Evolutionary conservation across 495 filamentous ascomycete species (phyloP).

Genomic region (Chaetomium cochliodes): DNA sequence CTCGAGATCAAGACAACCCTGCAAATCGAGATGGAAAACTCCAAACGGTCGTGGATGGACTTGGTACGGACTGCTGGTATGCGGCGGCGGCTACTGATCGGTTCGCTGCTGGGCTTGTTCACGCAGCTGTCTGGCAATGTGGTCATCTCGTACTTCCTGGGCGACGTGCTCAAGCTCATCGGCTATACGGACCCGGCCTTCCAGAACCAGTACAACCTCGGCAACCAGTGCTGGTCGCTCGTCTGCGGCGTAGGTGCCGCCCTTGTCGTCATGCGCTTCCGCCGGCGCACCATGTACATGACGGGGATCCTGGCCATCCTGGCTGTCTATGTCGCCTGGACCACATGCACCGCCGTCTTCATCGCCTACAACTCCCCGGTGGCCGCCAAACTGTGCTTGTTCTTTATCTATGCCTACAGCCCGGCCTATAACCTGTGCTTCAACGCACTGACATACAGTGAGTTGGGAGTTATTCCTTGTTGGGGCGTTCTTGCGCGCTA

Average conservation of each 20-base stretch:
- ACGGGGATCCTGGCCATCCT: slow-evolving; percentile 54
- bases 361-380: slow-evolving; percentile 37
- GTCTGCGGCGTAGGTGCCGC: slow-evolving; percentile 55
- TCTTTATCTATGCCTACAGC: slow-evolving; percentile 65
- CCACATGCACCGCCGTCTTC: slow-evolving; percentile 52
- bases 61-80: slow-evolving; percentile 56
- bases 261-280: slow-evolving; percentile 55
- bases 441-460: slow-evolving; percentile 67
- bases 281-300: slow-evolving; percentile 60
- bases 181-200: slow-evolving; percentile 52
- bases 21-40: slow-evolving; percentile 54
- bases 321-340: slow-evolving; percentile 60
- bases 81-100: slow-evolving; percentile 56
- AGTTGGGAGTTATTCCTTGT: slow-evolving; percentile 19
- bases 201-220: slow-evolving; percentile 58
- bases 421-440: slow-evolving; percentile 65
- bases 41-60: slow-evolving; percentile 57
- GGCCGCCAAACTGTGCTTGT: slow-evolving; percentile 48
- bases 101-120: slow-evolving; percentile 58
- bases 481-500: background rate
- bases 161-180: slow-evolving; percentile 50
- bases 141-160: slow-evolving; percentile 59
- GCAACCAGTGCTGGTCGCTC: slow-evolving; percentile 58
- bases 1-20: slow-evolving; percentile 61
- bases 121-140: slow-evolving; percentile 65